phyloP scores from a whole-genome alignment of 2,329 filamentous ascomycete genomes.

The Claviceps sorghi region DNA sequence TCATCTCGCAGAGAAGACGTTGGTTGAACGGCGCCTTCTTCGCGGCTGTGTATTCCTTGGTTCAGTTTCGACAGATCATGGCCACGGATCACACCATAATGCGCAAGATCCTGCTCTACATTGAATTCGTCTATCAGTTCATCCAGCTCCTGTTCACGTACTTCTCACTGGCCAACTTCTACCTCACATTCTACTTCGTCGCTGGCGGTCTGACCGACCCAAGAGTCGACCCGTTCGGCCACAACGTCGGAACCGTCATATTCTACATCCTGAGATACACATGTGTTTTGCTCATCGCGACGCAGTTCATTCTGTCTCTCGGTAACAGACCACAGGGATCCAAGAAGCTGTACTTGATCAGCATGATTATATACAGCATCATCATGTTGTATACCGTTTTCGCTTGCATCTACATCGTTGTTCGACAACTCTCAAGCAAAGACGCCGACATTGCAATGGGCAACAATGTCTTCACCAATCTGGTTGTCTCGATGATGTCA shows the following conservation, averaged over 20 bases:
- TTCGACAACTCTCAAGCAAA: constrained; percentile 54
- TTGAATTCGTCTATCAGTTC: constrained; percentile 93
- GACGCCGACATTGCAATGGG: constrained; percentile 43
- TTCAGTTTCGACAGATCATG: constrained; percentile 92
- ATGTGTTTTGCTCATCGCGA: constrained; percentile 74
- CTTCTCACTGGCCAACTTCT: constrained; percentile 97
- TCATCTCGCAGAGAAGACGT: constrained; percentile 87
- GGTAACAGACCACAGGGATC: constrained; percentile 93
- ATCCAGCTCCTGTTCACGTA: constrained; percentile 89
- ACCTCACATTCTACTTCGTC: constrained; percentile 96
- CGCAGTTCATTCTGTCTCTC: constrained; percentile 92
- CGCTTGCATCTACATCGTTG: constrained; percentile 74
- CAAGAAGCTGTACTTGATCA: constrained; percentile 73
- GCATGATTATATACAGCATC: constrained; percentile 78
- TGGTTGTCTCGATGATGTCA: constrained; percentile 77
- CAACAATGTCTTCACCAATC: constrained; percentile 85
- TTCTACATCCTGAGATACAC: constrained; percentile 77
- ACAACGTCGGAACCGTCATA: constrained; percentile 69
- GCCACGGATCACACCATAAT: constrained; percentile 76
- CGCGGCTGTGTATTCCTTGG: constrained; percentile 89
- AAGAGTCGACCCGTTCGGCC: constrained; percentile 76
- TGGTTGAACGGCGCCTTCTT: constrained; percentile 99
- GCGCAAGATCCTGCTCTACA: constrained; percentile 80
- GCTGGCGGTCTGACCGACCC: constrained; percentile 75
- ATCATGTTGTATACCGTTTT: constrained; percentile 97